Evolutionary conservation across 257 asterid species (phyloP).

Genomic region (Linderniella brevidens): DNA sequence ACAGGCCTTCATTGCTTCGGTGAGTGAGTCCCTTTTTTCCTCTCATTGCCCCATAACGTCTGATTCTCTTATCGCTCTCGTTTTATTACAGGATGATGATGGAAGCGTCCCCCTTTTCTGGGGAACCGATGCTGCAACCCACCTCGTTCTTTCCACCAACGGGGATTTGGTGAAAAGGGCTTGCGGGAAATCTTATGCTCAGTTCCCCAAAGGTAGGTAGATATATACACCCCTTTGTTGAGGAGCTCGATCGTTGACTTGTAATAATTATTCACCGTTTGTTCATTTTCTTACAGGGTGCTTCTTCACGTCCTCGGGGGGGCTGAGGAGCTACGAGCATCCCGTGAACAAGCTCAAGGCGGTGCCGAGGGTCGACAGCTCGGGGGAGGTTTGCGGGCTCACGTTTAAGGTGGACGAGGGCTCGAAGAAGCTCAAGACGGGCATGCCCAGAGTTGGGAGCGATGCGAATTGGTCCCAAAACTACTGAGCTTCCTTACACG

Average conservation of each 20-base stretch:
- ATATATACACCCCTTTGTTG: too few species aligned
- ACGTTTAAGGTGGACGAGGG: conserved; percentile 68
- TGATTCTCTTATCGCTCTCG: not conserved
- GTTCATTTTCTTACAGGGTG: conserved; percentile 29
- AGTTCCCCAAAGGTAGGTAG: conserved; percentile 70
- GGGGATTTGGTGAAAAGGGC: conserved; percentile 61
- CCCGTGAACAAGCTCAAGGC: conserved; percentile 74
- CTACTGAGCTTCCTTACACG: conserved; percentile 32
- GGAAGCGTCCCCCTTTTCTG: conserved; percentile 74
- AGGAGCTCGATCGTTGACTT: too few species aligned
- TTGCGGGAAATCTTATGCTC: conserved; percentile 79
- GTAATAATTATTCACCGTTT: too few species aligned
- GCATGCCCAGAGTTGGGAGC: conserved; percentile 89
- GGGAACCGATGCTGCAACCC: conserved; percentile 85
- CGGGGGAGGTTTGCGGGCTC: conserved; percentile 78
- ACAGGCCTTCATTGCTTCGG: conserved; percentile 55
- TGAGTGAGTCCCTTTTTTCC: conserved; percentile 17
- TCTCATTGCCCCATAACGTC: not conserved
- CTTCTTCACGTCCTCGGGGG: conserved; percentile 89
- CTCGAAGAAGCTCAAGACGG: conserved; percentile 36
- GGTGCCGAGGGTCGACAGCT: conserved; percentile 86
- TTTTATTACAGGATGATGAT: conserved; percentile 38
- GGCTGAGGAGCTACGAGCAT: conserved; percentile 80
- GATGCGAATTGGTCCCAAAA: conserved; percentile 85
- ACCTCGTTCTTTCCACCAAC: conserved; percentile 65